phyloP scores from a whole-genome alignment of 2,329 filamentous ascomycete species.

The Penicillium sp. region DNA sequence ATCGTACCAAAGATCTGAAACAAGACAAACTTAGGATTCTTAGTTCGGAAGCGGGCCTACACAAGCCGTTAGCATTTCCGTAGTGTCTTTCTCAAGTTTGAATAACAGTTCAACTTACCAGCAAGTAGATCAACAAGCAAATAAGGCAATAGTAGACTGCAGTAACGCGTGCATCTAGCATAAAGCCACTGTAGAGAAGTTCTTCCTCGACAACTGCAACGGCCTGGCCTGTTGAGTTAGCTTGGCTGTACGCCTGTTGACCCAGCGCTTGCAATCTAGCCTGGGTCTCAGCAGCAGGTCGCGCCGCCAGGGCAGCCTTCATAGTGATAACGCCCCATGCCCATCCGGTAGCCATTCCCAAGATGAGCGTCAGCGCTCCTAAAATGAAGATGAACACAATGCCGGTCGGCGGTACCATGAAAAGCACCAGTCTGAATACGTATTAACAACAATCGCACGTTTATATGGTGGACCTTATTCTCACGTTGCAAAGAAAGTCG shows the following conservation, averaged over 20 bases:
- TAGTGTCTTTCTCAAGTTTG: background rate
- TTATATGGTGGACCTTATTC: background rate
- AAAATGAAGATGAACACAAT: conserved; percentile 51
- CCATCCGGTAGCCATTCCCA: conserved; percentile 53
- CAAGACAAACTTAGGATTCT: conserved; percentile 49
- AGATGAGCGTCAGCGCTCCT: conserved; percentile 43
- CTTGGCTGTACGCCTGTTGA: conserved; percentile 31
- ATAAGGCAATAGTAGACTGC: conserved; percentile 41
- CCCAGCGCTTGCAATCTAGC: conserved; percentile 36
- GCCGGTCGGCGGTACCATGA: conserved; percentile 48
- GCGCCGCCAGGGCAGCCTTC: conserved; percentile 49
- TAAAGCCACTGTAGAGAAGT: conserved; percentile 47
- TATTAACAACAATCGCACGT: conserved; percentile 7
- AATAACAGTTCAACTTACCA: conserved; percentile 21
- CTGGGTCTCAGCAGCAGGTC: conserved; percentile 42
- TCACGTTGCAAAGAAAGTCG: conserved; percentile 48
- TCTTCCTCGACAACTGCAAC: conserved; percentile 33
- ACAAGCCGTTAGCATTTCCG: background rate
- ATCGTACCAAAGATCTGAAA: conserved; percentile 52
- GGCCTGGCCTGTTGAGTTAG: conserved; percentile 33
- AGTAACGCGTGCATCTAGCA: conserved; percentile 51
- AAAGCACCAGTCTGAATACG: conserved; percentile 37
- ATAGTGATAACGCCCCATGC: conserved; percentile 53
- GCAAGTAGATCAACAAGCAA: conserved; percentile 48
- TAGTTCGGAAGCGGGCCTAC: conserved; percentile 46